phyloP scores from a whole-genome alignment of 163 green algal species.

The Volvox carteri region DNA sequence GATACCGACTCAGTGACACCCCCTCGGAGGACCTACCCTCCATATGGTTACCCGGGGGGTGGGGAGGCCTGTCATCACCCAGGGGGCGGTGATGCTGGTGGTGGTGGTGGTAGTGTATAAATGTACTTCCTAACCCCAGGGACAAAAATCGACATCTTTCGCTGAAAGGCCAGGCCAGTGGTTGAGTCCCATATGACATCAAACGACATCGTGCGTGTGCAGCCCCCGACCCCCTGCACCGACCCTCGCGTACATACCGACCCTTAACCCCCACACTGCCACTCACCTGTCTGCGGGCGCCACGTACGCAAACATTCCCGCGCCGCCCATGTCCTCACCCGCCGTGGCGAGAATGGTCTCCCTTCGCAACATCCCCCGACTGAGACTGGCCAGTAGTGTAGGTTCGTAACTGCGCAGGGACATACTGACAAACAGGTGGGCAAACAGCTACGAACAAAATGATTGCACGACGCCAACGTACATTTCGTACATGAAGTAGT shows the following conservation, averaged over 20 bases:
- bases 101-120: not conserved
- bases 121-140: not conserved
- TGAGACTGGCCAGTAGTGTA: conserved; percentile 37
- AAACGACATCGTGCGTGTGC: no score
- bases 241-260: no score
- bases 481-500: not conserved
- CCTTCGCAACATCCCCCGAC: conserved; percentile 21
- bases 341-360: conserved; percentile 46
- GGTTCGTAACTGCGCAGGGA: conserved; percentile 2
- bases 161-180: not conserved
- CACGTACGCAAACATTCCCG: conserved; percentile 61
- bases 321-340: not conserved
- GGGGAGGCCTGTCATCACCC: no score
- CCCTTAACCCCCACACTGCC: not conserved
- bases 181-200: not conserved
- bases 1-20: no score
- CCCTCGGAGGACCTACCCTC: no score
- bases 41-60: no score
- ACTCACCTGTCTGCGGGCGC: conserved; percentile 64
- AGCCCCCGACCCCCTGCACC: not conserved
- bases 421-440: not conserved
- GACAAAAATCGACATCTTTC: not conserved
- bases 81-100: no score
- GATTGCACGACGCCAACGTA: not conserved
- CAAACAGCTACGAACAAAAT: not conserved